phyloP scores from a whole-genome alignment of 768 basidiomycete genomes.

The Boletus sp. region DNA sequence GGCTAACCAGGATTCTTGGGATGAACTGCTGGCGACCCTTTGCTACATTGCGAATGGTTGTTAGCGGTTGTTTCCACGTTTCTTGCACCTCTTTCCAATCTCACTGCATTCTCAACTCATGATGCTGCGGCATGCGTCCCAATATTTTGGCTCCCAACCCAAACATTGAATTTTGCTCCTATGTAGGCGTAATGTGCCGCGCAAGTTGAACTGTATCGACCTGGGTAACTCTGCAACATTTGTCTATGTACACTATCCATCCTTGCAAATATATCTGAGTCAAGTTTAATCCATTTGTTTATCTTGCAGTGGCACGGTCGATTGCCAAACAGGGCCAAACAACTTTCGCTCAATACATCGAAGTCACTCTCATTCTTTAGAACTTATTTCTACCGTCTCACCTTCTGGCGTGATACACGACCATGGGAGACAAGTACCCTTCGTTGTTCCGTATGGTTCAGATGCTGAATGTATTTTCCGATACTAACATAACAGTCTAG shows the following conservation, averaged over 20 bases:
- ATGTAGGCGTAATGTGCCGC: neutral
- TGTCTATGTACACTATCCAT: neutral
- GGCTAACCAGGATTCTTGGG: conserved; percentile 22
- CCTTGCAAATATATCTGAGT: neutral
- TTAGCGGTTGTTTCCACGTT: conserved; percentile 30
- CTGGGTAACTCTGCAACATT: neutral
- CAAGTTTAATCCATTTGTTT: neutral
- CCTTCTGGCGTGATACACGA: neutral
- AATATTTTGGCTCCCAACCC: neutral
- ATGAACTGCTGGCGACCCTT: conserved; percentile 34
- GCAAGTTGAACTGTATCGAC: neutral
- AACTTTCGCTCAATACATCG: neutral
- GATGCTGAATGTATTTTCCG: neutral
- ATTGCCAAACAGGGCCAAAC: conserved; percentile 25
- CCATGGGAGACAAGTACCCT: conserved; percentile 78
- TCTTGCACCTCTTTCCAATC: conserved; percentile 9
- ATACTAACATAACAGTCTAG: conserved; percentile 38
- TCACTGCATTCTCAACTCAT: conserved; percentile 7
- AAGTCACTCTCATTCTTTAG: neutral
- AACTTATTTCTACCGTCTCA: neutral
- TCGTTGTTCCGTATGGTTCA: conserved; percentile 67
- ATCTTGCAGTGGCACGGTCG: neutral
- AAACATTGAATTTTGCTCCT: neutral
- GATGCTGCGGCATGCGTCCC: neutral
- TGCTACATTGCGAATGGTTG: conserved; percentile 30